Evolutionary conservation across 2,329 filamentous ascomycete species (phyloP).

Genomic region (Acephala macrosclerotiorum): DNA sequence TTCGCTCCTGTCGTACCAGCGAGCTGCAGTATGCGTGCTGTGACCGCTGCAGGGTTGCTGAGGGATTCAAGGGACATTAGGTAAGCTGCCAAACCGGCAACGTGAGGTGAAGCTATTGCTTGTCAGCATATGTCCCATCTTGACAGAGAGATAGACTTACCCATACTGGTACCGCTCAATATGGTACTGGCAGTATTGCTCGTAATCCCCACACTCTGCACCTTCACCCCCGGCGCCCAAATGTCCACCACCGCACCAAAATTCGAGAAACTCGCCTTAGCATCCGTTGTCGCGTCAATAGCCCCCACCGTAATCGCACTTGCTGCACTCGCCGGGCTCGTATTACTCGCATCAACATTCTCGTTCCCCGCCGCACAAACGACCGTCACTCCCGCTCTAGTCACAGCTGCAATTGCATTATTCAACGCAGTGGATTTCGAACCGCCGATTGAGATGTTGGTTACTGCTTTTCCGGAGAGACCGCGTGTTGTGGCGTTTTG

Average conservation of each 20-base stretch:
- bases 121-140: conserved; percentile 28
- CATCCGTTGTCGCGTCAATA: conserved; percentile 48
- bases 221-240: conserved; percentile 56
- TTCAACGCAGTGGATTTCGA: conserved; percentile 55
- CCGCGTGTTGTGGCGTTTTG: conserved; percentile 44
- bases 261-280: conserved; percentile 56
- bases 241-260: conserved; percentile 58
- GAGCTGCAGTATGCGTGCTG: conserved; percentile 46
- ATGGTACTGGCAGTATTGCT: conserved; percentile 52
- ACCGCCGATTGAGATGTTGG: conserved; percentile 62
- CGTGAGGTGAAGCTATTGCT: conserved; percentile 66
- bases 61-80: conserved; percentile 59
- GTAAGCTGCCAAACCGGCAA: conserved; percentile 73
- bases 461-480: conserved; percentile 49
- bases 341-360: conserved; percentile 47
- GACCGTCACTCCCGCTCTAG: conserved; percentile 56
- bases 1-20: conserved; percentile 44
- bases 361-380: conserved; percentile 63
- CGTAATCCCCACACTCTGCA: conserved; percentile 55
- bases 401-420: conserved; percentile 53
- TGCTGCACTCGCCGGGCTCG: conserved; percentile 57
- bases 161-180: conserved; percentile 68
- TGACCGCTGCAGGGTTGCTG: conserved; percentile 49
- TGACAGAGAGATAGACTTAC: conserved; percentile 20
- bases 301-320: conserved; percentile 61